These are phyloP conservation scores for Penicillium herquei DNA, from an alignment of 495 filamentous ascomycete genomes.

Conservation along the genomic window DNA sequence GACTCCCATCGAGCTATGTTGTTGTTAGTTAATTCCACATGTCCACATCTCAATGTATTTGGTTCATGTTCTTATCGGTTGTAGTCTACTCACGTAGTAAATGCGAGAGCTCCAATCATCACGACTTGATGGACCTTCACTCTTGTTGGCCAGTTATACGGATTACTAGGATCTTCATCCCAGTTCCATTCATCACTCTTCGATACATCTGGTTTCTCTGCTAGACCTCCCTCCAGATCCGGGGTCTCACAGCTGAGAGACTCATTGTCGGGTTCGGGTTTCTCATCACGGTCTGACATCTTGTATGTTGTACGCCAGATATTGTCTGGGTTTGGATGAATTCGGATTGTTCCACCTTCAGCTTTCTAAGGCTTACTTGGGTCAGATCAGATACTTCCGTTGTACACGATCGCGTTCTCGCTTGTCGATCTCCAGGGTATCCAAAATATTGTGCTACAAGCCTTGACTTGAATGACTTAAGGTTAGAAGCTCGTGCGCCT, in stretches of 20 bases:
- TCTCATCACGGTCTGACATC: no score
- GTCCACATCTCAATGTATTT: background rate
- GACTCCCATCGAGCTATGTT: constrained; percentile 47
- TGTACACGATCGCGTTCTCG: no score
- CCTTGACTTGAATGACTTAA: no score
- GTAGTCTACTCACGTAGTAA: constrained; percentile 20
- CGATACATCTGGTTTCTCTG: background rate
- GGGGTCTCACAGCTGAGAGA: background rate
- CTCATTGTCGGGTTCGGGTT: no score
- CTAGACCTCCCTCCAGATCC: background rate
- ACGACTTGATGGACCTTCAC: constrained; percentile 16
- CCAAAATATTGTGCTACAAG: no score
- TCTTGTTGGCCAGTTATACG: constrained; percentile 24
- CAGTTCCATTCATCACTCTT: constrained; percentile 8
- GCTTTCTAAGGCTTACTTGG: no score
- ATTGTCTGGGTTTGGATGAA: no score
- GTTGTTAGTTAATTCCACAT: background rate
- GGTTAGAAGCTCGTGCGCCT: no score
- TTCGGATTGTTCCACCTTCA: no score
- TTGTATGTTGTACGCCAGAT: no score
- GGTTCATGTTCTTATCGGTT: background rate
- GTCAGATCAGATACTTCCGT: no score
- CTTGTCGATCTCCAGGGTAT: no score
- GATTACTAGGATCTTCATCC: constrained; percentile 23
- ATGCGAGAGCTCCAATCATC: constrained; percentile 20